Evolutionary conservation across 148 eudicot species (phyloP), one percentile per base, ranked within the genome.

Genomic region (Salicornia ramosissima): DNA sequence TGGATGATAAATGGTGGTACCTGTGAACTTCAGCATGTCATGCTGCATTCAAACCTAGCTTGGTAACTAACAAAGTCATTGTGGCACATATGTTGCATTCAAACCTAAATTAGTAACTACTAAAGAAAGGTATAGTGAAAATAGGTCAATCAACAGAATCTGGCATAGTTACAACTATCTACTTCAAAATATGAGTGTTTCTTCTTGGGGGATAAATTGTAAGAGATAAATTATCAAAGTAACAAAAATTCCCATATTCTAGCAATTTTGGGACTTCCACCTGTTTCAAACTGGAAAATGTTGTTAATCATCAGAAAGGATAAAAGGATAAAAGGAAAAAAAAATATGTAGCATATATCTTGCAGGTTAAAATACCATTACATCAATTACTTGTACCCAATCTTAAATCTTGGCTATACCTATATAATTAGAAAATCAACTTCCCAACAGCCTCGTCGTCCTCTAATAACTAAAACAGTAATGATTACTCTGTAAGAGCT

Each of bases 361-460:
- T 36, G 63, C 31, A 30, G 10, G 10, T 31, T 58, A 57, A 30
- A 21, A 6, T 21, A 34, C 47, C 29, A 33, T 18, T 12, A 16
- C 0, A 39, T n/a, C 50, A 59, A 18, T 60, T 33, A n/a, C 26
- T 36, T 9, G 2, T 12, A 11, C 10, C 49, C 66, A 22, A 6
- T 36, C 65, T 33, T 0, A 34, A 34, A 34, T 33, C 45, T 21
- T 21, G 50, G 30, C 30, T 29, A 9, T 45, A 46, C 6, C 9
- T 26, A 25, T 26, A 29, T 59, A 43, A 4, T n/a, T 16, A 65
- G 40, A 65, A 5, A 65, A 10, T n/a, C 31, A 34, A 10, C 57
- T 67, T 67, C 40, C 74, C 31, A 58, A 59, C 74, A 43, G 25
- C 28, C 34, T 50, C 36, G n/a, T n/a, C n/a, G n/a, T n/a, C 21